Base-by-base conservation (phyloP, 1,139 yeast species). In the Zygoascus hellenicus region DNA sequence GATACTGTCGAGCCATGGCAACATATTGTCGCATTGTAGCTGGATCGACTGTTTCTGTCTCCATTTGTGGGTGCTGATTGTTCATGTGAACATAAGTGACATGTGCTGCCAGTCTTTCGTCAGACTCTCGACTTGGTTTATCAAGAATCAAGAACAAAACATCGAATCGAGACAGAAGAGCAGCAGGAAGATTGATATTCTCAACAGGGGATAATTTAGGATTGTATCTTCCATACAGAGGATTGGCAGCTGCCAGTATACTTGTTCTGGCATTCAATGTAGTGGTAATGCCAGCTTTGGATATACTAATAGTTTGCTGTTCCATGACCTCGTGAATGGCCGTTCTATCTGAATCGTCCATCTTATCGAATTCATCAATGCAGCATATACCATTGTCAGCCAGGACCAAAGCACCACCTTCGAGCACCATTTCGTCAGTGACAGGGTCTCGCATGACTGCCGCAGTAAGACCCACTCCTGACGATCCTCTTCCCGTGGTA, bases 291-390 rank as follows among this genome's bases (percentile, higher is more conserved):
- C 99, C 99, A 2, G 98, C 99, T 67, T 94, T 94, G 42, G 97
- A 86, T 52, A 94, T 94, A 29, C 96, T 87, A 53, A 94, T 92
- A 2, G 98, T 94, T 68, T 94, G 98, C 66, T 94, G 99, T 71
- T 94, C 99, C 99, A 94, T 94, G 39, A 94, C 99, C 73, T 92
- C 98, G 68, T 92, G 98, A 62, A 94, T 94, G 3, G 98, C 97
- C 0, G 98, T 92, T 64, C 99, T 77, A 67, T 94, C 98, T 51
- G 78, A 70, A 65, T 94, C 99, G 64, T 90, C 97, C 99, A 94
- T 94, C 71, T 92, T 92, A 69, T 92, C 99, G 64, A 92, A 92
- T 71, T 92, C 99, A 78, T 92, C 99, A 63, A 92, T 92, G 69
- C 98, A 92, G 71, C 98, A 92, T 55, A 94, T 84, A 65, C 99